Percentiles rank a stretch among this genome's conserved stretches.
These are phyloP conservation scores for Fusarium metavorans DNA, from an alignment of 2,329 filamentous ascomycete species.

Conservation along the genomic window DNA sequence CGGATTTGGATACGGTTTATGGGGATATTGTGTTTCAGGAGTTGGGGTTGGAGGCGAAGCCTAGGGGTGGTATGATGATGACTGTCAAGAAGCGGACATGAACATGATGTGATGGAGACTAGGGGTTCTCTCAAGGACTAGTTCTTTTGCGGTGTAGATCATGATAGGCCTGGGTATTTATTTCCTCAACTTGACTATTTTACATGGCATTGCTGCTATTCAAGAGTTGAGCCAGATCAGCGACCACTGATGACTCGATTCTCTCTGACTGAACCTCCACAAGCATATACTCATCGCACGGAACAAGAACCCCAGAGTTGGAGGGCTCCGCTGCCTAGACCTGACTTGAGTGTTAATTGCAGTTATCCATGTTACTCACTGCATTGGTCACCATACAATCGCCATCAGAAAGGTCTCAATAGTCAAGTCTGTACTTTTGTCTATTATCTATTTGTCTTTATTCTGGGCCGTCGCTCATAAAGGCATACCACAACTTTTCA, in stretches of 20 bases:
- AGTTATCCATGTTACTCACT: not conserved
- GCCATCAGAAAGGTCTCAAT: not conserved
- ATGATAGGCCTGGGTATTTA: not conserved
- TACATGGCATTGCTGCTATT: not conserved
- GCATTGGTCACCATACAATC: not conserved
- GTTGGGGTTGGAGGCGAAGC: constrained; percentile 35
- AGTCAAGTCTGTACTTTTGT: not conserved
- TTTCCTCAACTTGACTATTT: not conserved
- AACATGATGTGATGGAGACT: too few species aligned
- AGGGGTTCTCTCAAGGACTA: too few species aligned
- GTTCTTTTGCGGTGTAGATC: not conserved
- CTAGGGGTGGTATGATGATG: constrained; percentile 41
- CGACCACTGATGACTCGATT: not conserved
- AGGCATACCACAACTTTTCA: not conserved
- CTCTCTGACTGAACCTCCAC: not conserved
- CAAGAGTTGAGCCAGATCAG: not conserved
- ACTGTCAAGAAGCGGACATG: constrained; percentile 18
- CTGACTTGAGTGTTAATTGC: not conserved
- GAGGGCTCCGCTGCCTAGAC: not conserved
- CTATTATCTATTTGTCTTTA: constrained; percentile 13
- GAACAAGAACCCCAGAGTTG: not conserved
- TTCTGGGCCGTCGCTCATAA: constrained; percentile 11
- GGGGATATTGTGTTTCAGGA: constrained; percentile 41
- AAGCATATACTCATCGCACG: not conserved
- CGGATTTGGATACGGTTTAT: constrained; percentile 40